Base-by-base conservation (phyloP, 805 yeast species). In the Teunomyces pallodes region DNA sequence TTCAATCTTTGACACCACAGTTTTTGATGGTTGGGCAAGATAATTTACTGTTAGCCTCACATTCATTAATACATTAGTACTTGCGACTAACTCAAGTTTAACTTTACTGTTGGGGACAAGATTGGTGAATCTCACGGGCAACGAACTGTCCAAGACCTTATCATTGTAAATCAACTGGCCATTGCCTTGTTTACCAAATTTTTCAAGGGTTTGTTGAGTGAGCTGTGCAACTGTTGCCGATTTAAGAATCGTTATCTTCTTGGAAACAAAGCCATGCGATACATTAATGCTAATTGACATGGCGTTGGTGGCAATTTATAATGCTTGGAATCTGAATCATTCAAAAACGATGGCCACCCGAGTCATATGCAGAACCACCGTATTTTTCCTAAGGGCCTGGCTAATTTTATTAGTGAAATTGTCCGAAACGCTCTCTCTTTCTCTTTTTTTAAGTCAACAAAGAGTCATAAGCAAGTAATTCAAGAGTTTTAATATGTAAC, bases 61-160 rank as follows among this genome's bases (percentile, higher is more conserved):
- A 47, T 54, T 38, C n/a, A 38, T 38, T 13, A 17, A 29, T 9
- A 5, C 30, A 12, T 7, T n/a, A 5, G 12, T 38, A 24, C 30
- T 29, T 4, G 54, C 43, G 6, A 36, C 47, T 10, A 57, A 42
- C 44, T 49, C 50, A 14, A 72, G 54, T 13, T 46, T 50, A 26
- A 73, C 49, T 48, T 65, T 71, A 32, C 72, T 57, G 46, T 72
- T 72, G 49, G 65, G 71, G 17, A 61, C 50, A 20, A 73, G 54
- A 27, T 55, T 61, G 12, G 72, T 61, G 36, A 67, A 60, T 41
- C 74, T 52, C 7, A 73, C 43, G 1, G 75, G 69, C 24, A 67
- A 56, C 13, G 67, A 49, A 3, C 55, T 48, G 46, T 73, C 76
- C 16, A 72, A 50, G 9, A 44, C 55, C 46, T 67, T 69, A 47